These are phyloP conservation scores for Eucalyptus shirleyi DNA, from an alignment of 345 rosid species.

Conservation along the genomic window DNA sequence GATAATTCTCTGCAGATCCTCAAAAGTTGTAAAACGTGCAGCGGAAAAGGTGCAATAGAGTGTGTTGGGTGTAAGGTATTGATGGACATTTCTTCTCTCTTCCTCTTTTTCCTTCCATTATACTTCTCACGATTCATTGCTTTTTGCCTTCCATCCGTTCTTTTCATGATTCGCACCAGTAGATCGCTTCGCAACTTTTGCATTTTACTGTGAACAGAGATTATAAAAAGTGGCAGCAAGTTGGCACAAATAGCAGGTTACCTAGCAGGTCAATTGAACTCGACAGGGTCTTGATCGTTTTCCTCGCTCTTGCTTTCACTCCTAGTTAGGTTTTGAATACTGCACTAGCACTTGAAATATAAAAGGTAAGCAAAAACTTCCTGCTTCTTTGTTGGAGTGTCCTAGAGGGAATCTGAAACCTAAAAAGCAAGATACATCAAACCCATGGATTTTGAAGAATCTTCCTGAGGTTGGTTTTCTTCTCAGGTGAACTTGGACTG, in stretches of 20 bases:
- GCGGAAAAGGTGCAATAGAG: constrained; percentile 69
- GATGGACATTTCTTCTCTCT: neutral
- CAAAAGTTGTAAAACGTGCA: constrained; percentile 46
- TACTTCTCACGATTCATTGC: neutral
- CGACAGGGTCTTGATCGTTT: neutral
- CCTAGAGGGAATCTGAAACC: neutral
- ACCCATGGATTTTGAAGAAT: neutral
- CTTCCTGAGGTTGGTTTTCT: neutral
- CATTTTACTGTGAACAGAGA: neutral
- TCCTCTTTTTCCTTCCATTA: neutral
- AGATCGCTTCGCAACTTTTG: neutral
- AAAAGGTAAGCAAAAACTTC: neutral
- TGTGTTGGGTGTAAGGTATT: constrained; percentile 73
- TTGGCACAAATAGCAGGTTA: neutral
- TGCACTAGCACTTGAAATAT: neutral
- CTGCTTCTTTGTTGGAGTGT: neutral
- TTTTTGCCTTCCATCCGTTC: neutral
- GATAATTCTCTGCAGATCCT: constrained; percentile 18
- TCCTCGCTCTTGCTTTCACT: neutral
- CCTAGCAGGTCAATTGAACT: neutral
- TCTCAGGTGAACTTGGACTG: neutral
- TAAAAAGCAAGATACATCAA: neutral
- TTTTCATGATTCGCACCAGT: neutral
- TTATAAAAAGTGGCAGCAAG: neutral
- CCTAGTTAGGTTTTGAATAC: neutral